These are phyloP conservation scores for Barnettozyma populi DNA, from an alignment of 805 yeast species.

Conservation along the genomic window DNA sequence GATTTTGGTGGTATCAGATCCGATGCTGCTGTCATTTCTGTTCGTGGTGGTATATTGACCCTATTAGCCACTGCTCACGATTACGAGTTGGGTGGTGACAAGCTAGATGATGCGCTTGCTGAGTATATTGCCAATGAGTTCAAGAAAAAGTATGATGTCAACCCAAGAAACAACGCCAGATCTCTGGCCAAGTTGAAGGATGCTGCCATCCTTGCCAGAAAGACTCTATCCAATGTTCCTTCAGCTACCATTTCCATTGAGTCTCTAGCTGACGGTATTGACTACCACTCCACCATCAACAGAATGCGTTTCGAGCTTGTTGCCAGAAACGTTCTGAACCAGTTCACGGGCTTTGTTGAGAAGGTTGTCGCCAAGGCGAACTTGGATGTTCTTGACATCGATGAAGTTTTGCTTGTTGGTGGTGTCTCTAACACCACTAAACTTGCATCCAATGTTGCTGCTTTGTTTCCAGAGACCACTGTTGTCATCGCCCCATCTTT, in stretches of 20 bases:
- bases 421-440: constrained; percentile 93
- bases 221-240: constrained; percentile 86
- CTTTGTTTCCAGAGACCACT: constrained; percentile 77
- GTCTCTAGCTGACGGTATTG: constrained; percentile 89
- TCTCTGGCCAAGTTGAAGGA: constrained; percentile 84
- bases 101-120: constrained; percentile 72
- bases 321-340: constrained; percentile 69
- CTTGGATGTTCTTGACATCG: constrained; percentile 77
- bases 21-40: constrained; percentile 90
- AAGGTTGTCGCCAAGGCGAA: constrained; percentile 74
- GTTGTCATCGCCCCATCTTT: constrained; percentile 69
- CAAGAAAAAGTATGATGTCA: constrained; percentile 76
- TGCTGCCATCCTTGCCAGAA: constrained; percentile 79
- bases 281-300: constrained; percentile 88
- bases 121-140: constrained; percentile 91
- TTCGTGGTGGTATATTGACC: constrained; percentile 91
- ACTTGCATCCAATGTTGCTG: constrained; percentile 67
- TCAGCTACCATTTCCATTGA: constrained; percentile 90
- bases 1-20: constrained; percentile 96
- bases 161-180: constrained; percentile 77
- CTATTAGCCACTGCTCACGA: constrained; percentile 82
- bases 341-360: constrained; percentile 74
- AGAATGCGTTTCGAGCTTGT: constrained; percentile 90
- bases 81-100: constrained; percentile 79
- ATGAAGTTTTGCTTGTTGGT: constrained; percentile 88